phyloP scores from a whole-genome alignment of 1,284 basidiomycete species.

The Lentinula novae-zelandiae region DNA sequence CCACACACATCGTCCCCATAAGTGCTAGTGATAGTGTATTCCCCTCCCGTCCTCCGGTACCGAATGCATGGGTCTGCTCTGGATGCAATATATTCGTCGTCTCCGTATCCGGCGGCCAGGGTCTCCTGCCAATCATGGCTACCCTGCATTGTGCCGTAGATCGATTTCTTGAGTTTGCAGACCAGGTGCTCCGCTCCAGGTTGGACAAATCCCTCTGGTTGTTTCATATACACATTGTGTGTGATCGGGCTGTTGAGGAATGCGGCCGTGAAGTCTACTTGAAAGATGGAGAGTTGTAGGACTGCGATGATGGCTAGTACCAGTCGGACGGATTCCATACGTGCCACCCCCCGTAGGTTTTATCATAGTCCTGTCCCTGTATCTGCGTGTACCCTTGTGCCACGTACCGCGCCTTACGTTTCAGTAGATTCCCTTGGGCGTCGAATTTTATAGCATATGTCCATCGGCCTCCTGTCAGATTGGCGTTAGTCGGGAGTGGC shows the following conservation, averaged over 20 bases:
- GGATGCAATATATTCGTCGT: constrained; percentile 21
- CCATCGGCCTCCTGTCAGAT: constrained; percentile 19
- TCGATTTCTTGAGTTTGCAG: constrained; percentile 27
- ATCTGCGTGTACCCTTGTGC: neutral
- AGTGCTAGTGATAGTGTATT: neutral
- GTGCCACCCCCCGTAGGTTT: neutral
- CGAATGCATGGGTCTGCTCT: constrained; percentile 24
- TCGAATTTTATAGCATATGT: constrained; percentile 30
- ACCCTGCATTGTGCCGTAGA: constrained; percentile 41
- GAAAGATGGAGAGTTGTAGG: neutral
- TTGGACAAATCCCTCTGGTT: constrained; percentile 25
- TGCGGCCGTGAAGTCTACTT: neutral
- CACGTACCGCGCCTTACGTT: neutral
- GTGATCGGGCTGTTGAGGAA: neutral
- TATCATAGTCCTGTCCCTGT: neutral
- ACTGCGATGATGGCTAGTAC: neutral
- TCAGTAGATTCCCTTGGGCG: constrained; percentile 1
- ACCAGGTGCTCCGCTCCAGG: constrained; percentile 24
- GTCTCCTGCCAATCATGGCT: constrained; percentile 33
- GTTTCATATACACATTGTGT: neutral
- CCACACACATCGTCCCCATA: constrained; percentile 8
- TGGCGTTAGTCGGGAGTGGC: neutral
- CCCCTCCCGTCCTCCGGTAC: neutral
- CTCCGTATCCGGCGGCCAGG: constrained; percentile 26
- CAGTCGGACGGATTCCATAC: neutral